phyloP scores from a whole-genome alignment of 306 rosid species.

The Prunus mongolica region DNA sequence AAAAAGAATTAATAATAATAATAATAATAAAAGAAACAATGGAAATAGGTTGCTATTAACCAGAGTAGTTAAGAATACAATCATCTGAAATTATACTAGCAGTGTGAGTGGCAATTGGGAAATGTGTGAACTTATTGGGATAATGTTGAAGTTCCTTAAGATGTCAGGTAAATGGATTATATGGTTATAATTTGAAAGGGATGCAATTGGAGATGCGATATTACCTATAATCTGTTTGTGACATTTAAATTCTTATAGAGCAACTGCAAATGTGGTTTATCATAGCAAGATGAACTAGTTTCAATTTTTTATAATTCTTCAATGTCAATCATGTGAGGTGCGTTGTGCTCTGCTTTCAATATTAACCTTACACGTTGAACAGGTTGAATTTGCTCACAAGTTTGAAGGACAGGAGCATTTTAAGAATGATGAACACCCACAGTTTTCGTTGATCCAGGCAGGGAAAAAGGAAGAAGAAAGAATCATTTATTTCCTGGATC shows the following conservation, averaged over 20 bases:
- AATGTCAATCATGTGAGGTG: background rate
- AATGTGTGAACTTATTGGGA: background rate
- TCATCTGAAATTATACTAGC: no score
- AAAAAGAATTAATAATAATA: no score
- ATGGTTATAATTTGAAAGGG: background rate
- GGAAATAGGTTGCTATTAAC: no score
- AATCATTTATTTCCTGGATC: no score
- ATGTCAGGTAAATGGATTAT: background rate
- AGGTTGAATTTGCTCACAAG: conserved; percentile 81
- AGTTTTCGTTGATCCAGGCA: conserved; percentile 20
- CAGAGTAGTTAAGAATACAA: no score
- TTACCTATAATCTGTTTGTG: background rate
- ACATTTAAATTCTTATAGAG: background rate
- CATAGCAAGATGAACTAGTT: background rate
- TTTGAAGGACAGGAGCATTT: conserved; percentile 66
- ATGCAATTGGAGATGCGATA: background rate
- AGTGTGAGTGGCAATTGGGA: no score
- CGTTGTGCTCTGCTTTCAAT: conserved; percentile 3
- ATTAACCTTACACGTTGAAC: conserved; percentile 29
- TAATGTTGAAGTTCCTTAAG: background rate
- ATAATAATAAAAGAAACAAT: no score
- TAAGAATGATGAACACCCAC: conserved; percentile 63
- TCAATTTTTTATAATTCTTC: background rate
- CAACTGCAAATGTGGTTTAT: background rate
- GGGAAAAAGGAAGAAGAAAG: no score